Evolutionary conservation across 768 basidiomycete genomes (phyloP).

Genomic region (Hericium alpestre): DNA sequence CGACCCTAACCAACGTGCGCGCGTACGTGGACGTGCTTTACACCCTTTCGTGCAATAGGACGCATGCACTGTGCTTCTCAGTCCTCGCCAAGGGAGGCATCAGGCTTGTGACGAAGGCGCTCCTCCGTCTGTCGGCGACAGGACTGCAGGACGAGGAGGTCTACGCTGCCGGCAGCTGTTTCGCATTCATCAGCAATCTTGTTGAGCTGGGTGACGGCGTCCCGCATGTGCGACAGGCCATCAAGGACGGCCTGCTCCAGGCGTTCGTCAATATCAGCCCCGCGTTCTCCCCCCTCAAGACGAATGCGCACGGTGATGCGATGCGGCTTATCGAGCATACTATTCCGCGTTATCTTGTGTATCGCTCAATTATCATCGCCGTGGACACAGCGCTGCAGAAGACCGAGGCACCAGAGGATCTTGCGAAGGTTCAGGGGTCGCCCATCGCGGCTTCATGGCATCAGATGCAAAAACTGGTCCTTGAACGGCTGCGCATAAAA

Average conservation of each 20-base stretch:
- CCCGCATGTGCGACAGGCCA: constrained; percentile 24
- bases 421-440: not conserved
- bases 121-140: constrained; percentile 19
- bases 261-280: constrained; percentile 22
- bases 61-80: constrained; percentile 23
- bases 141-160: constrained; percentile 12
- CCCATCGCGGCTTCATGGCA: not conserved
- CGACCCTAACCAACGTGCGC: constrained; percentile 12
- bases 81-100: constrained; percentile 23
- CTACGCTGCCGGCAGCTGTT: constrained; percentile 18
- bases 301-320: constrained; percentile 16
- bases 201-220: constrained; percentile 28
- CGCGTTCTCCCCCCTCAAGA: constrained; percentile 17
- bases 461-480: not conserved
- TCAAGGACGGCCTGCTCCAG: constrained; percentile 23
- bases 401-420: not conserved
- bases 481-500: not conserved
- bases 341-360: not conserved
- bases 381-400: not conserved
- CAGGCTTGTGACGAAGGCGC: constrained; percentile 17
- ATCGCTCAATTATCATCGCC: not conserved
- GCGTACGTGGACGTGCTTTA: constrained; percentile 23
- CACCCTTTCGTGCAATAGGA: constrained; percentile 16
- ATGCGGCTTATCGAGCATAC: not conserved
- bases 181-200: constrained; percentile 25